Evolutionary conservation across 805 yeast genomes (phyloP), one percentile per base, ranked within the genome.

Genomic region (Myxozyma melibiosi): DNA sequence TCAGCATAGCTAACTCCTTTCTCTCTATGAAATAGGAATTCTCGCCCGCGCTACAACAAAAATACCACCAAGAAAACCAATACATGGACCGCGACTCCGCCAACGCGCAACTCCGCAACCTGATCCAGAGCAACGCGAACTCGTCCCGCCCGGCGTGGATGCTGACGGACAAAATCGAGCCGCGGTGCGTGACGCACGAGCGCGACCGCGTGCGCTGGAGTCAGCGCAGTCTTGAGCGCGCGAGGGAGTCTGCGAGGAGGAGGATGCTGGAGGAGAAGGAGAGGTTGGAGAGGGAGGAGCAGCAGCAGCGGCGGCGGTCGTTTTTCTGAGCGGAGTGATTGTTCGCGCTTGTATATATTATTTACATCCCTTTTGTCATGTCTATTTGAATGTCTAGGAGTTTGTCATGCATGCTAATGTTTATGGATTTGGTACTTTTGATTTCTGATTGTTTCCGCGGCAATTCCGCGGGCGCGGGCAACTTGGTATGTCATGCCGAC

Each of bases 41-140:
- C 63, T 87, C 96, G 4, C 97, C 98, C 1, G 96, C 91, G 69
- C 75, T 90, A 41, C 78, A 89, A 61, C 84, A 84, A 24, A 86
- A 87, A 60, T 89, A 74, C 78, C 53, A 85, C 86, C 67, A 79
- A 56, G 53, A 62, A 39, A 37, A 45, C 18, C 46, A 27, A 4
- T 35, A 16, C 34, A 24, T 14, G 18, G 39, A 42, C 35, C 27
- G 14, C 14, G n/a, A 18, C 9, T 25, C 40, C n/a, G 16, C 34
- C 28, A 37, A 49, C 44, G 53, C 38, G 6, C 53, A 51, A 22
- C 48, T 58, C 31, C 33, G 53, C 38, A 49, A 53, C 6, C 33
- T 58, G 28, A 37, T 58, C 34, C 46, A 43, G 30, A 55, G 61
- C n/a, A 58, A 58, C 39, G 63, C 51, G 6, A 55, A 56, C 25